Base-by-base conservation (phyloP, 2,329 filamentous ascomycete genomes). In the Byssochlamys sp. region DNA sequence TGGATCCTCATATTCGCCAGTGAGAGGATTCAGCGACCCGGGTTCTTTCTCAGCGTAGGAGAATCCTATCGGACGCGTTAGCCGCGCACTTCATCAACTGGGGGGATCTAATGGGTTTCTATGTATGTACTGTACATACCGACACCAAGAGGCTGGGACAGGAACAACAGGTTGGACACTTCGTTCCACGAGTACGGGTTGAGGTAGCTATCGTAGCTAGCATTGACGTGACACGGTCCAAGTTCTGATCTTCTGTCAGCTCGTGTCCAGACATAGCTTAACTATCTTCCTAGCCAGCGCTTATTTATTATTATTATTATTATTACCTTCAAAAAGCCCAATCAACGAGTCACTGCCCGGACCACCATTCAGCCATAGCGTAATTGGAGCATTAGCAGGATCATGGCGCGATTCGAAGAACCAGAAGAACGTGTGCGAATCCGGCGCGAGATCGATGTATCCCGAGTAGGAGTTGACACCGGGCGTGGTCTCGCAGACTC, bases 151-250 rank as follows among this genome's bases (percentile, higher is more conserved):
- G 83, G 83, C 68, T 86, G 82, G 56, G 81, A 82, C 55, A 86
- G 73, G 69, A 84, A 86, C 9, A 86, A 71, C 69, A 86, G 72
- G 65, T 84, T 85, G 35, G 78, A 81, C 27, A 78, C 78, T 59
- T 83, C 79, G 62, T 78, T 84, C 81, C 81, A 86, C 7, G 78
- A 78, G 70, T 83, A 80, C 3, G 81, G 81, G 65, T 86, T 86
- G 66, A 78, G 69, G 61, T 73, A 71, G 12, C 76, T 72, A 14
- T 76, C 69, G 54, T 76, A 71, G 29, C 74, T 69, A 56, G 75
- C 71, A 39, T 77, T 76, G 52, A 81, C 70, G 50, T 68, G 66
- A 60, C 74, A 76, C n/a, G 74, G 73, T 4, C 74, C 74, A 58
- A 74, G 60, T 62, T 77, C 73, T 74, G 60, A 1, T 48, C 12